phyloP scores from a whole-genome alignment of 2,329 filamentous ascomycete species.

The Ustulina deusta region DNA sequence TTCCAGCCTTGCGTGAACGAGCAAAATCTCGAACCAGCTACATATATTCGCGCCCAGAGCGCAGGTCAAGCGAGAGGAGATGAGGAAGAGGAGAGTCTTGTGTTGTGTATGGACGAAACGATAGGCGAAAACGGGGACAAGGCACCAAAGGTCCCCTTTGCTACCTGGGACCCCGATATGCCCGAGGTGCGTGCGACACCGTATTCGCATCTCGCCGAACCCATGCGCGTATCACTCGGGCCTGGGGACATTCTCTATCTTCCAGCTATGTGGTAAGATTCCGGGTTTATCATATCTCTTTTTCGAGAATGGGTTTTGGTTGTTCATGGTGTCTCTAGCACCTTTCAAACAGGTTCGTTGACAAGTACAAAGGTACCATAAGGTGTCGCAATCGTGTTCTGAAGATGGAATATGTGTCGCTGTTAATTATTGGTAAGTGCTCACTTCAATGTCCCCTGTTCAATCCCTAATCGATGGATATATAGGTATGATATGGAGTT shows the following conservation, averaged over 20 bases:
- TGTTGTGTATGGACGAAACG: slow-evolving; percentile 32
- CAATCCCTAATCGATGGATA: slow-evolving; percentile 13
- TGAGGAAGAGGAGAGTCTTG: slow-evolving; percentile 18
- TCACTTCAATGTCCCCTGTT: slow-evolving; percentile 15
- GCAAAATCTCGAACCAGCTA: slow-evolving; percentile 65
- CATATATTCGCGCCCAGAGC: slow-evolving; percentile 62
- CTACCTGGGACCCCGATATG: slow-evolving; percentile 79
- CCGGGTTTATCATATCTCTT: not conserved
- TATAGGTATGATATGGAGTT: slow-evolving; percentile 86
- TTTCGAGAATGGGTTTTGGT: not conserved
- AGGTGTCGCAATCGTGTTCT: slow-evolving; percentile 78
- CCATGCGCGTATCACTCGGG: slow-evolving; percentile 75
- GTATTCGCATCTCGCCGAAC: slow-evolving; percentile 70
- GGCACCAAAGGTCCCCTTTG: slow-evolving; percentile 68
- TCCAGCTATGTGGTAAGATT: slow-evolving; percentile 78
- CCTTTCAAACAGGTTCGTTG: not conserved
- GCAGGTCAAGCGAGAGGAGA: slow-evolving; percentile 16
- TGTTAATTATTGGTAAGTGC: slow-evolving; percentile 80
- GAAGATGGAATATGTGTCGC: slow-evolving; percentile 80
- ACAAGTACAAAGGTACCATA: slow-evolving; percentile 71
- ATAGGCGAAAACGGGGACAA: slow-evolving; percentile 12
- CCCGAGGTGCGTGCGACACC: slow-evolving; percentile 62
- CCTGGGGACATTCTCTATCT: slow-evolving; percentile 86
- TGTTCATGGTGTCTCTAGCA: not conserved
- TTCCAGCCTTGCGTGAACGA: slow-evolving; percentile 78